These are phyloP conservation scores for Micractinium conductrix DNA, from an alignment of 139 green algal genomes.

Conservation along the genomic window DNA sequence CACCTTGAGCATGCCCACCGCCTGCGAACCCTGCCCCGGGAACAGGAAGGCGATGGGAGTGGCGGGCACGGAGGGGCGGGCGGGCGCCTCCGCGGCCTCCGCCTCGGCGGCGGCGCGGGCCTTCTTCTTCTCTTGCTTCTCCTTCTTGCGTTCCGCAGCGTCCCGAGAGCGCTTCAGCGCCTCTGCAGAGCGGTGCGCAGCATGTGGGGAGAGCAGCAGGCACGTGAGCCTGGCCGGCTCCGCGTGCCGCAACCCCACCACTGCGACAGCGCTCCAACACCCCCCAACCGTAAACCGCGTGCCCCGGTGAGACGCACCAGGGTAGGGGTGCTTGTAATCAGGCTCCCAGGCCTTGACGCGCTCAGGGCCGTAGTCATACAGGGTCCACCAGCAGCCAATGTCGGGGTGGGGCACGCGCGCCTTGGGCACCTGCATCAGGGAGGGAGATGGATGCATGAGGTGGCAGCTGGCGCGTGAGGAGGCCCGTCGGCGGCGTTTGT, in stretches of 20 bases:
- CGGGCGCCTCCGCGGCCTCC: background rate
- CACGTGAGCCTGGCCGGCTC: too few species aligned
- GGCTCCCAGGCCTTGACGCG: conserved; percentile 72
- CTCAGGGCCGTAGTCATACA: conserved; percentile 94
- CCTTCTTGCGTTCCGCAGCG: conserved; percentile 42
- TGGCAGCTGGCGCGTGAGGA: too few species aligned
- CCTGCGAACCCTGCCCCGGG: conserved; percentile 90
- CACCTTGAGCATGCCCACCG: conserved; percentile 86
- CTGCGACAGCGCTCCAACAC: too few species aligned
- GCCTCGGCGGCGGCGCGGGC: background rate
- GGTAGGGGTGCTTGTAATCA: conserved; percentile 83
- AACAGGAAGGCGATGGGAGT: conserved; percentile 84
- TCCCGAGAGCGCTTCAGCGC: conserved; percentile 54
- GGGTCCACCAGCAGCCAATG: conserved; percentile 90
- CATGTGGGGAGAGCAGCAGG: too few species aligned
- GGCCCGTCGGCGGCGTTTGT: too few species aligned
- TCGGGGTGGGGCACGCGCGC: conserved; percentile 75
- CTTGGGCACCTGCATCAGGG: conserved; percentile 78
- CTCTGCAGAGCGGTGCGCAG: conserved; percentile 62
- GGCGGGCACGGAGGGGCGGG: conserved; percentile 11
- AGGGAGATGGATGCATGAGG: too few species aligned
- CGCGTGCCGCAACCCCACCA: too few species aligned
- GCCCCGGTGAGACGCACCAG: conserved; percentile 47
- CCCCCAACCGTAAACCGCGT: background rate
- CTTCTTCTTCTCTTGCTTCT: conserved; percentile 41